Conservation (phyloP, 352 stramenopile genomes). For the Globisporangium mamillatum region DNA sequence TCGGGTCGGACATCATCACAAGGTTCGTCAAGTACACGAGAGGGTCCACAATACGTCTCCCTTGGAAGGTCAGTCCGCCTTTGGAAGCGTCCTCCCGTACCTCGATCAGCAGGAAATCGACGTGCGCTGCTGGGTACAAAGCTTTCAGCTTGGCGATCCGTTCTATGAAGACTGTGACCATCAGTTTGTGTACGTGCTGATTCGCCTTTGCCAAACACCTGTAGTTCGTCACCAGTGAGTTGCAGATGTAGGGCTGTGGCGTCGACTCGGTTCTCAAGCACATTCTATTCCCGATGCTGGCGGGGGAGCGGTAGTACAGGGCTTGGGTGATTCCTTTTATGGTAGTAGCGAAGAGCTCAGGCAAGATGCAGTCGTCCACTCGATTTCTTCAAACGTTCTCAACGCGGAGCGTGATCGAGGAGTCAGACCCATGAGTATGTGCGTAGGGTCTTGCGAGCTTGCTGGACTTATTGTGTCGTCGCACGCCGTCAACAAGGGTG, state of each 20-base stretch:
- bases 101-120: slow-evolving; percentile 3
- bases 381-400: not conserved
- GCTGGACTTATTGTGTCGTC: too few species aligned
- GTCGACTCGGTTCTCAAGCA: not conserved
- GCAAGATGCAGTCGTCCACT: slow-evolving; percentile 3
- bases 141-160: not conserved
- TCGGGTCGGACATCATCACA: slow-evolving; percentile 7
- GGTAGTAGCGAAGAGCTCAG: not conserved
- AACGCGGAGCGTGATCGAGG: not conserved
- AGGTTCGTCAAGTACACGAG: slow-evolving; percentile 6
- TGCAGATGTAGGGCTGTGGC: not conserved
- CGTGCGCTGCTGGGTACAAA: not conserved
- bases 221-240: not conserved
- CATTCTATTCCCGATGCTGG: not conserved
- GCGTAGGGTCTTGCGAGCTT: not conserved
- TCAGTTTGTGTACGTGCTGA: not conserved
- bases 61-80: not conserved
- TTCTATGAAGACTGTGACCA: not conserved
- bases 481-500: not conserved
- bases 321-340: not conserved
- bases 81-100: not conserved
- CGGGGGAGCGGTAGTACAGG: slow-evolving; percentile 1
- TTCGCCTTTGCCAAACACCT: not conserved
- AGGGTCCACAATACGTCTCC: not conserved
- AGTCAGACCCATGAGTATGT: not conserved